Evolutionary conservation across 768 basidiomycete genomes (phyloP), one percentile per base, ranked within the genome.

Genomic region (Hypholoma fasciculare): DNA sequence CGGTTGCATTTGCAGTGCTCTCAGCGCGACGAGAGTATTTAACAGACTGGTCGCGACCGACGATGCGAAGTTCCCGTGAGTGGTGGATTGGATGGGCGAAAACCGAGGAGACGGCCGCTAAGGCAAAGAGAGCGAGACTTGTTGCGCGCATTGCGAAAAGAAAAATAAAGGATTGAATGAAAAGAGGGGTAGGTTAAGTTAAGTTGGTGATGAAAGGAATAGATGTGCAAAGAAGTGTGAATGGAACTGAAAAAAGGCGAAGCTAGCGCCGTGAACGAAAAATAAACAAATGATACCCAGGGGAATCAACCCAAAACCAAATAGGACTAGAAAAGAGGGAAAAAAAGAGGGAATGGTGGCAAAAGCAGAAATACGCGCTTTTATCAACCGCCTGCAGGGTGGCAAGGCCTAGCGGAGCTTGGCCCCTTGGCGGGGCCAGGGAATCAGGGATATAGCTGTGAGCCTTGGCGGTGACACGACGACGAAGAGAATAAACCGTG

Each of bases 211-310:
- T 4, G 56, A 7, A 56, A 61, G 7, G 27, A 49, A 23, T 42
- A 42, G 13, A 17, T 38, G 30, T 44, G 52, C 49, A 54, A 17
- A 37, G 46, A 16, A 61, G 47, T 47, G 59, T 26, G 42, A 30
- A 44, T 42, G 54, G 26, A 44, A 57, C 16, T 34, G 36, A 65
- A 57, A 53, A 54, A 53, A 57, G 64, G 61, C 62, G 63, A 60
- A 56, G 50, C 66, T 67, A 62, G 67, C 63, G 65, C 65, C 61
- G 14, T 27, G n/a, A 57, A 59, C 23, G 50, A 60, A 63, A 49
- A 34, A 34, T 9, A 9, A 34, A 30, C 16, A 54, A 58, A 49
- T 7, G 34, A 56, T 51, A 55, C 59, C 54, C 27, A 48, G 30
- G 49, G 54, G 39, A 49, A 54, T 54, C 54, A 54, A 54, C 46